Percentiles rank a stretch among this genome's conserved stretches.
These are phyloP conservation scores for Withania somnifera DNA, from an alignment of 305 asterid genomes.

Conservation along the genomic window DNA sequence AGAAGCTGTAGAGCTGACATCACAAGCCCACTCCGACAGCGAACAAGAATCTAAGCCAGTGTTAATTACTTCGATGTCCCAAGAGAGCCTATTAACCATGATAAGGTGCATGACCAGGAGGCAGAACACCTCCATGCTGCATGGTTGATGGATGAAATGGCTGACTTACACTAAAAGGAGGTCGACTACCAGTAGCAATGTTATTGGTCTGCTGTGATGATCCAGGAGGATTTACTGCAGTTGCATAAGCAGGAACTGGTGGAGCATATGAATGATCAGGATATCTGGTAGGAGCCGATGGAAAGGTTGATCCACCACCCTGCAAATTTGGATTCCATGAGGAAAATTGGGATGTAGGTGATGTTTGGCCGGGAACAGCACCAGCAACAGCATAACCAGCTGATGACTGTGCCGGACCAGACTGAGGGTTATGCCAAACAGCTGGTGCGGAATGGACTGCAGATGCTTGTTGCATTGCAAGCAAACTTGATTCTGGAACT, in stretches of 20 bases:
- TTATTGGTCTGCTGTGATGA: constrained; percentile 10
- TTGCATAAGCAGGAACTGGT: constrained; percentile 25
- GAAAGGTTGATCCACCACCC: constrained; percentile 23
- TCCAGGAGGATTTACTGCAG: constrained; percentile 18
- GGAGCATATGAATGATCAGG: constrained; percentile 35
- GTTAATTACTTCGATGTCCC: neutral
- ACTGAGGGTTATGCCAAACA: constrained; percentile 34
- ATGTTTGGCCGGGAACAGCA: constrained; percentile 21
- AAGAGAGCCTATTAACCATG: constrained; percentile 14
- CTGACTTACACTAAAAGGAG: constrained; percentile 23
- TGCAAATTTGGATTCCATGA: constrained; percentile 35
- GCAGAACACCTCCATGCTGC: constrained; percentile 27
- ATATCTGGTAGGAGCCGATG: constrained; percentile 25
- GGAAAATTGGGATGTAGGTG: constrained; percentile 18
- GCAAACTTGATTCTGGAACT: constrained; percentile 31
- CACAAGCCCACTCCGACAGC: neutral
- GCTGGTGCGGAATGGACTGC: constrained; percentile 17
- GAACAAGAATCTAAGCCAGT: neutral
- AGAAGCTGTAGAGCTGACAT: neutral
- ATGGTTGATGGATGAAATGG: constrained; percentile 24
- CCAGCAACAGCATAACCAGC: constrained; percentile 21
- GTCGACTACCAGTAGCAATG: constrained; percentile 12
- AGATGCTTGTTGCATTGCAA: constrained; percentile 40
- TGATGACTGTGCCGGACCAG: constrained; percentile 21
- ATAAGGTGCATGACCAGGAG: constrained; percentile 28